Conservation (phyloP, 306 rosid species). For the Lithocarpus polystachyus region DNA sequence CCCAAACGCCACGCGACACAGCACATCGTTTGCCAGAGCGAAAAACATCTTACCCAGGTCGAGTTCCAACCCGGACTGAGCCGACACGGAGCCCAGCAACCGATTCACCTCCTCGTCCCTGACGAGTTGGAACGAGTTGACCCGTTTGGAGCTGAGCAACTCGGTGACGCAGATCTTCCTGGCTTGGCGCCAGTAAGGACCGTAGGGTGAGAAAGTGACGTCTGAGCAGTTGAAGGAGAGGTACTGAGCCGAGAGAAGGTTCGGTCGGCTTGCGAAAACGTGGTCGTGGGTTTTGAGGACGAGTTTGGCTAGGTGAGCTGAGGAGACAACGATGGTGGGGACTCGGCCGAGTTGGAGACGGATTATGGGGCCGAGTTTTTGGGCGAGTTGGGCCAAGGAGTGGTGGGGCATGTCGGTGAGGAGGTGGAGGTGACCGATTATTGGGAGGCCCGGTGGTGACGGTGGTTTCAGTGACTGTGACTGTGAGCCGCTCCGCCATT, state of each 20-base stretch:
- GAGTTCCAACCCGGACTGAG: background rate
- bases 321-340: conserved; percentile 31
- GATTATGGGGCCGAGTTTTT: conserved; percentile 36
- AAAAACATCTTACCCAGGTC: conserved; percentile 24
- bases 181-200: conserved; percentile 43
- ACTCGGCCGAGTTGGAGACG: conserved; percentile 38
- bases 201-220: conserved; percentile 40
- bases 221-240: conserved; percentile 44
- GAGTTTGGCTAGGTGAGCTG: conserved; percentile 27
- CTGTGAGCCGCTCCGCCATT: background rate
- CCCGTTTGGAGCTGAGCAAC: conserved; percentile 33
- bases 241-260: conserved; percentile 34
- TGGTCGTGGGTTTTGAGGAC: conserved; percentile 40
- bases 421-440: conserved; percentile 44
- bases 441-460: conserved; percentile 30
- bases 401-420: conserved; percentile 26
- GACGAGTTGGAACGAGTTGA: conserved; percentile 25
- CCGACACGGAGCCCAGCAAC: conserved; percentile 11
- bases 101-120: conserved; percentile 29
- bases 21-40: conserved; percentile 27
- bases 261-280: conserved; percentile 35
- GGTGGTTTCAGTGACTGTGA: conserved; percentile 21
- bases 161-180: conserved; percentile 36
- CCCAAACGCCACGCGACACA: conserved; percentile 38
- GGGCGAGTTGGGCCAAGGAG: conserved; percentile 14